Base-by-base conservation (phyloP, 352 stramenopile genomes). In the Pythium rishiriense region DNA sequence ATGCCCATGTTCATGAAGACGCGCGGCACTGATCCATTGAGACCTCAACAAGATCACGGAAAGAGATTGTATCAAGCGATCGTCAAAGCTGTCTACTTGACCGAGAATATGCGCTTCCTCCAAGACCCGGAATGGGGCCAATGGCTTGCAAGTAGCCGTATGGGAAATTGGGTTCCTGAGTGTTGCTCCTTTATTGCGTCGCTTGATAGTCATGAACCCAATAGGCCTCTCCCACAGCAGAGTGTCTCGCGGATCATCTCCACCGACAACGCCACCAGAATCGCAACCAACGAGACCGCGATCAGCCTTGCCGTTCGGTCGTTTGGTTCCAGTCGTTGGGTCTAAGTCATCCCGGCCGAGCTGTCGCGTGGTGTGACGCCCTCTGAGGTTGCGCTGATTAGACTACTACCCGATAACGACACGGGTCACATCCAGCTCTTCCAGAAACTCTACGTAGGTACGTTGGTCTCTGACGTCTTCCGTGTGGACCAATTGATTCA, bases 61-160 rank as follows among this genome's bases (percentile, higher is more conserved):
- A 29, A 15, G 0, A n/a, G 4, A 5, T n/a, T 73, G 6, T 73
- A 73, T 31, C 35, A 24, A 26, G 31, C 15, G 0, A 66, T 74
- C 9, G 26, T 6, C 10, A 74, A 70, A 45, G 67, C 63, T 9
- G 31, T 68, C 8, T 70, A 66, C n/a, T 41, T 70, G 31, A 62
- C 22, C 0, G 50, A 64, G 3, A 70, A 70, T 37, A 68, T 70
- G 62, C 57, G 62, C 1, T 74, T 74, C 22, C 10, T 4, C 12
- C 8, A 42, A 5, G 67, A 74, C 31, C 52, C 58, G 0, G 29
- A 74, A 29, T 70, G 61, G 57, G 67, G 61, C 1, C 9, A 59
- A 10, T 70, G 61, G 67, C 33, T 70, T 15, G 21, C 42, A 12
- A 41, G 49, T 21, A 61, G n/a, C 6, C 50, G 66, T 10, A n/a